Base-by-base conservation (phyloP, 2,329 filamentous ascomycete genomes). In the Echinosphaeria canescens region DNA sequence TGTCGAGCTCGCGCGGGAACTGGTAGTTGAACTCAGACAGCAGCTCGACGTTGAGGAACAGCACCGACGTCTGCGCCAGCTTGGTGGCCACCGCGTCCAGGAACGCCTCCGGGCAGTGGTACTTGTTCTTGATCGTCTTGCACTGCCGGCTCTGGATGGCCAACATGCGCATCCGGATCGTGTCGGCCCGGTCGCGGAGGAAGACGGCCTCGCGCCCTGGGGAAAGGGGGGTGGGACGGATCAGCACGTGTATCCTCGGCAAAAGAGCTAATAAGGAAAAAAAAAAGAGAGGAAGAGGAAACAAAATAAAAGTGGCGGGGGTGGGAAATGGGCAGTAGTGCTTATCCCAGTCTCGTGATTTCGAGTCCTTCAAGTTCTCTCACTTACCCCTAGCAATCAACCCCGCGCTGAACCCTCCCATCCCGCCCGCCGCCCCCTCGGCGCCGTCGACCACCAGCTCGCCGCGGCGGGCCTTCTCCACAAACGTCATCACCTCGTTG, bases 21-120 rank as follows among this genome's bases (percentile, higher is more conserved):
- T 88, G 82, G 52, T 93, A 92, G 54, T 92, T 93, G 47, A 95
- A 98, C 43, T 98, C 91, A 2, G 79, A 85, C 12, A 98, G 65
- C 13, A 98, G 63, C 52, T 98, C 90, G 9, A 95, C 88, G 42
- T 98, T 93, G 16, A 98, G 64, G 59, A 98, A 98, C 1, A 98
- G 67, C 7, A 98, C 88, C 3, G 88, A 85, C 0, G 88, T 98
- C 2, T 81, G 75, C 3, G 85, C 90, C 26, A 98, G 65, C 50
- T 95, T 95, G 37, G 84, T 80, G 2, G 88, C 84, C 2, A 92
- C 88, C 3, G 90, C 82, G 41, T 98, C 84, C n/a, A 98, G 68
- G 56, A 98, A 98, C 11, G 98, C 68, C 46, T 98, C 88, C 0
- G 88, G 88, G 43, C 88, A 98, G 52, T 88, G 70, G 52, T 95